phyloP scores from a whole-genome alignment of 2,329 filamentous ascomycete species.

The Alternaria burnsii region DNA sequence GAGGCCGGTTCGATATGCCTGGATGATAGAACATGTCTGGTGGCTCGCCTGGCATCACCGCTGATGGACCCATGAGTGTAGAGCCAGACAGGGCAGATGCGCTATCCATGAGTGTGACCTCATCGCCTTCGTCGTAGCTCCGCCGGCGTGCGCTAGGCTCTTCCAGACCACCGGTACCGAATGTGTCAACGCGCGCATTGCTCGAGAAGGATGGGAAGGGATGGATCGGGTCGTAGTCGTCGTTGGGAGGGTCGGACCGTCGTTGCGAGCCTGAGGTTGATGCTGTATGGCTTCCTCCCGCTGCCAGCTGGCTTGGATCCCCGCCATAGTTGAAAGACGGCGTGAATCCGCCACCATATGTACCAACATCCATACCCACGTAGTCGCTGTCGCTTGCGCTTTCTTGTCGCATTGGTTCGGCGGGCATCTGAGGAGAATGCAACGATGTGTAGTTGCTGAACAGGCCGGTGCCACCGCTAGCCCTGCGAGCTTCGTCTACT shows the following conservation, averaged over 20 bases:
- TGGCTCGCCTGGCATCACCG: slow-evolving; percentile 65
- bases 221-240: slow-evolving; percentile 60
- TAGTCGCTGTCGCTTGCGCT: slow-evolving; percentile 73
- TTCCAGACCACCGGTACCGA: slow-evolving; percentile 87
- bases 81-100: slow-evolving; percentile 36
- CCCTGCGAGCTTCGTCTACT: slow-evolving; percentile 64
- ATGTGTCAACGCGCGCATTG: slow-evolving; percentile 81
- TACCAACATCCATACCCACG: slow-evolving; percentile 73
- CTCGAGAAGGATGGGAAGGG: slow-evolving; percentile 65
- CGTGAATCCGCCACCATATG: slow-evolving; percentile 76
- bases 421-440: slow-evolving; percentile 54
- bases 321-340: slow-evolving; percentile 69
- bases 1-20: slow-evolving; percentile 70
- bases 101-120: slow-evolving; percentile 61
- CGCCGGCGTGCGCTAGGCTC: slow-evolving; percentile 75
- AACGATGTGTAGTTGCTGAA: slow-evolving; percentile 59
- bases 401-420: slow-evolving; percentile 26
- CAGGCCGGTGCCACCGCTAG: slow-evolving; percentile 64
- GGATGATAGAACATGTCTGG: slow-evolving; percentile 95
- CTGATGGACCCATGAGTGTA: slow-evolving; percentile 32
- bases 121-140: slow-evolving; percentile 94
- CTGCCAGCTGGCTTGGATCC: slow-evolving; percentile 54
- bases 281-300: slow-evolving; percentile 50
- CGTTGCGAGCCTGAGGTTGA: slow-evolving; percentile 58
- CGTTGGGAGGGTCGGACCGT: slow-evolving; percentile 54